phyloP scores from a whole-genome alignment of 1,284 basidiomycete species.

The Tausonia pullulans region DNA sequence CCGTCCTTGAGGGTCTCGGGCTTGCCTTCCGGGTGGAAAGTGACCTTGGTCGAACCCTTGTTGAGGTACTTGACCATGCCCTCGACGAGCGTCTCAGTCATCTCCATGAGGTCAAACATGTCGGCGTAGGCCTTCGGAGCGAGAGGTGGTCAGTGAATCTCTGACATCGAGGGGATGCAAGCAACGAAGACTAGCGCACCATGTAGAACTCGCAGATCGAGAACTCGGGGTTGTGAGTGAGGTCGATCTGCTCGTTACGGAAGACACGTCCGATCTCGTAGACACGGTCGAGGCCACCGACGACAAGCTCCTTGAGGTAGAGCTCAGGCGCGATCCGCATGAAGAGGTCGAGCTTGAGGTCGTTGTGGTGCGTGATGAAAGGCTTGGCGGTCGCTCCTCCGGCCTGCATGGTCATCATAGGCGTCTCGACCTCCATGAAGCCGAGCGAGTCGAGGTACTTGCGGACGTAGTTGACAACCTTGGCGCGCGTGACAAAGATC shows the following conservation, averaged over 20 bases:
- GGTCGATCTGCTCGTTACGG: slow-evolving; percentile 96
- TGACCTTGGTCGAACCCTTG: slow-evolving; percentile 66
- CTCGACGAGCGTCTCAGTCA: slow-evolving; percentile 85
- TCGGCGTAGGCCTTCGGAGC: slow-evolving; percentile 68
- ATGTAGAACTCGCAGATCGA: slow-evolving; percentile 99
- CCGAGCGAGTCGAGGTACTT: slow-evolving; percentile 83
- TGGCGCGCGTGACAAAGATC: slow-evolving; percentile 80
- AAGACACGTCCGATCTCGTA: slow-evolving; percentile 98
- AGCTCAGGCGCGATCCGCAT: slow-evolving; percentile 96
- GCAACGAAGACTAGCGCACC: slow-evolving; percentile 26
- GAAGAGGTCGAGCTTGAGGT: slow-evolving; percentile 93
- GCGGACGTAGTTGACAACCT: slow-evolving; percentile 81
- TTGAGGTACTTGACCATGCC: slow-evolving; percentile 84
- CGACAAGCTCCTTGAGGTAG: slow-evolving; percentile 95
- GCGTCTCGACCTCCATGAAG: slow-evolving; percentile 98
- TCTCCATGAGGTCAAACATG: slow-evolving; percentile 98
- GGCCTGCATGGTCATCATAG: slow-evolving; percentile 94
- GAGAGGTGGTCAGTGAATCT: too few relatives aligned
- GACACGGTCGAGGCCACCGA: slow-evolving; percentile 92
- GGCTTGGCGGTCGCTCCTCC: slow-evolving; percentile 98
- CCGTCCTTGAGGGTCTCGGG: too few relatives aligned
- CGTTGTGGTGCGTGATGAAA: slow-evolving; percentile 98
- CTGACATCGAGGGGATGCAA: too few relatives aligned
- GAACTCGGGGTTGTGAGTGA: slow-evolving; percentile 96
- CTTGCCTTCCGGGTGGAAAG: slow-evolving; percentile 89